phyloP scores from a whole-genome alignment of 495 filamentous ascomycete species.

The Podospora conica region DNA sequence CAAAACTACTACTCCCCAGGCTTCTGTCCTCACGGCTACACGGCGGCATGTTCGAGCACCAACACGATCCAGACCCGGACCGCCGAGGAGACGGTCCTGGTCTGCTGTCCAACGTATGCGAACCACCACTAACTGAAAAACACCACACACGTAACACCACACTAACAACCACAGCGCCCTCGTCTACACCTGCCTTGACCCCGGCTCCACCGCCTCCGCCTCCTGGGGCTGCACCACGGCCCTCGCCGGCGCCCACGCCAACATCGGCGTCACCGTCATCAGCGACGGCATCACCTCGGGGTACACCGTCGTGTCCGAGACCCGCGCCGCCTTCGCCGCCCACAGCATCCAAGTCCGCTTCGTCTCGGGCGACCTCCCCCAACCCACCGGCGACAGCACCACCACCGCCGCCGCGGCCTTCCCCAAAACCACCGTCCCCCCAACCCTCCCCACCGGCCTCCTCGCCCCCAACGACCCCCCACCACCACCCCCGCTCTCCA shows the following conservation, averaged over 20 bases:
- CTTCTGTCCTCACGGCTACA: conserved; percentile 28
- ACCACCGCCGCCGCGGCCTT: not conserved
- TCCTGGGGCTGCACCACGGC: conserved; percentile 23
- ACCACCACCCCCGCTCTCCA: conserved; percentile 15
- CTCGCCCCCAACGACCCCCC: not conserved
- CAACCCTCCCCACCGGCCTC: conserved; percentile 2
- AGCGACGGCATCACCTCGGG: conserved; percentile 9
- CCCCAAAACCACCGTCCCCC: not conserved
- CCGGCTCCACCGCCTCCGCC: conserved; percentile 1
- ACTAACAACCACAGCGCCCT: conserved; percentile 8
- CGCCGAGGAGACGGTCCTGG: conserved; percentile 21
- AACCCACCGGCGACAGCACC: not conserved
- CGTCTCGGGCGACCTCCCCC: not conserved
- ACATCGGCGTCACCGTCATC: conserved; percentile 18
- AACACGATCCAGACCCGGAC: not conserved
- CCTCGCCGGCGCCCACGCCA: conserved; percentile 8
- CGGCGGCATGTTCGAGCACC: conserved; percentile 24
- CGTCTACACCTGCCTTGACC: conserved; percentile 17
- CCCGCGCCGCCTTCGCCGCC: conserved; percentile 19
- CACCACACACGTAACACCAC: not conserved
- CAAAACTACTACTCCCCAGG: conserved; percentile 31
- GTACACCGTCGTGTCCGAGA: conserved; percentile 9
- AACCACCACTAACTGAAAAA: not conserved
- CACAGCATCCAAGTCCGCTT: conserved; percentile 27
- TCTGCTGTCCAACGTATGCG: conserved; percentile 29